Base-by-base conservation (phyloP, 257 asterid genomes). In the Solanum neorickii region DNA sequence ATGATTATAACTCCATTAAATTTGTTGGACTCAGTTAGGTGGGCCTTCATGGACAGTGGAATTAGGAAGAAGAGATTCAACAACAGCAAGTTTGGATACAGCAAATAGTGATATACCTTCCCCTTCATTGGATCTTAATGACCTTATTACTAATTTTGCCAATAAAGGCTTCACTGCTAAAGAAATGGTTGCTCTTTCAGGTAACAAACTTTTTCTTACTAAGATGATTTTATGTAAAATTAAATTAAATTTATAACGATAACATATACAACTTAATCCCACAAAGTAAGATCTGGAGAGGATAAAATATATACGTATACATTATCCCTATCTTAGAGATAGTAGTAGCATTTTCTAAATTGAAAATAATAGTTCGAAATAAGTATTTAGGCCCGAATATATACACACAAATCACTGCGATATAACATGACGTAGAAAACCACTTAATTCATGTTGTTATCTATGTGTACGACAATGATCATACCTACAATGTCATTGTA, bases 181-280 rank as follows among this genome's bases (percentile, higher is more conserved):
- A 83, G 95, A 94, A 88, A 86, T 93, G 94, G 97, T 94, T 74
- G 91, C 92, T 46, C 97, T 94, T 80, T 78, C 94, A 82, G 95
- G 97, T 92, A 78, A 70, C n/a, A 18, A 72, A 60, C 6, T 23
- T 69, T 33, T 59, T 59, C 25, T 9, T 59, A 9, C 9, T 21
- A 59, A 21, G 68, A 59, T 21, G 27, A 84, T 59, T 65, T 15
- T 41, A 12, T 39, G 56, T 59, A 59, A 59, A 59, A 3, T 37
- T 20, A 59, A 59, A 20, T 56, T 3, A 18, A 20, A 59, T 18
- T 20, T 59, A 21, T 3, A 21, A 59, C 13, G 12, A 59, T 21
- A 59, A 21, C 27, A 59, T 59, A 21, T 1, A 2, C 2, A 21
- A 1, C 0, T 9, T 59, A 59, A 21, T 59, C 6, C 5, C 5